phyloP scores from a whole-genome alignment of 768 basidiomycete genomes.

The Panaeolus papilionaceus region DNA sequence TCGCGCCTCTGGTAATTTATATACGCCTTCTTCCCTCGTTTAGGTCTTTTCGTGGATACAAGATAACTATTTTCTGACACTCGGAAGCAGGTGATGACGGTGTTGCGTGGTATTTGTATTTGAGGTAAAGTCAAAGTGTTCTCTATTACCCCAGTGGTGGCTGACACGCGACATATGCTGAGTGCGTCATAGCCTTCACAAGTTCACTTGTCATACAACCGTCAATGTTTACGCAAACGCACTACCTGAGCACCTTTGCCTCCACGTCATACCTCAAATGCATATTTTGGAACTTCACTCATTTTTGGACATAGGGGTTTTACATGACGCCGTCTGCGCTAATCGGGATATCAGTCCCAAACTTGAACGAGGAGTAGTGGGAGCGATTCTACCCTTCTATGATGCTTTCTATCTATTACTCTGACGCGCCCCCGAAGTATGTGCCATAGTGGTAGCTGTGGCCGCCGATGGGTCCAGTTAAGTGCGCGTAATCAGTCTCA shows the following conservation, averaged over 20 bases:
- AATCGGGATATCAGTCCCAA: neutral
- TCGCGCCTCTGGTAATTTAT: slow-evolving; percentile 2
- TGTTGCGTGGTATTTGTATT: neutral
- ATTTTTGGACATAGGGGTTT: neutral
- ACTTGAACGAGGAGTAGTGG: no score
- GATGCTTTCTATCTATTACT: neutral
- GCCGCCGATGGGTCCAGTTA: neutral
- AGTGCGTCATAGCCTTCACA: neutral
- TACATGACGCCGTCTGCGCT: neutral
- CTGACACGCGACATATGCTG: neutral
- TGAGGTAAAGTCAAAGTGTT: neutral
- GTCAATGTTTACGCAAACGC: neutral
- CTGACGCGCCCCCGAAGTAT: neutral
- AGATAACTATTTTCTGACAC: neutral
- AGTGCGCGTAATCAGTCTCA: neutral
- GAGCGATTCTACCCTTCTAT: neutral
- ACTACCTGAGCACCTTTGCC: no score
- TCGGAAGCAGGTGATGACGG: neutral
- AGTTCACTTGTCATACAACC: neutral
- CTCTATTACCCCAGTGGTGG: slow-evolving; percentile 1
- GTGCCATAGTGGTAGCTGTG: neutral
- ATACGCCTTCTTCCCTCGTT: neutral
- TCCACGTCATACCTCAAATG: no score
- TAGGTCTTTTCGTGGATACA: neutral
- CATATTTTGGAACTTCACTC: neutral